Conservation (phyloP, 352 stramenopile species). For the Pilasporangium apinafurcum region DNA sequence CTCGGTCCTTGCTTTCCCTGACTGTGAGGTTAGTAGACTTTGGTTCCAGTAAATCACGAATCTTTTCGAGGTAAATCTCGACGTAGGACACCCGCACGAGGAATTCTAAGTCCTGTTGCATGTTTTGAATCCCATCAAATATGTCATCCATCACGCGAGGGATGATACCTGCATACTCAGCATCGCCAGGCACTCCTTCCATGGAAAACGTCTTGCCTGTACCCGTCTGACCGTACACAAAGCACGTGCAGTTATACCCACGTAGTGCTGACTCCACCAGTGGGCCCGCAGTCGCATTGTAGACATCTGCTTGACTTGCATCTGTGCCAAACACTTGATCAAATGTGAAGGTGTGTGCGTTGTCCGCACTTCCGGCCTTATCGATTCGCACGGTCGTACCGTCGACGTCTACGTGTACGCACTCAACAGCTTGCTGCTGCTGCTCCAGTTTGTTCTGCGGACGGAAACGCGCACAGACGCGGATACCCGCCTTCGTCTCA, state of each 20-base stretch:
- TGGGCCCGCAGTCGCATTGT: conserved; percentile 53
- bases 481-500: conserved; percentile 54
- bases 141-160: conserved; percentile 68
- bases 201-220: conserved; percentile 94
- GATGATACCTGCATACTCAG: conserved; percentile 67
- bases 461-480: conserved; percentile 66
- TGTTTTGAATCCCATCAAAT: conserved; percentile 61
- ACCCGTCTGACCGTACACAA: conserved; percentile 90
- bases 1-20: conserved; percentile 49
- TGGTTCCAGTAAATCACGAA: conserved; percentile 91
- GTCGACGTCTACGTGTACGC: conserved; percentile 41
- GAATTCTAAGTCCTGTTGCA: conserved; percentile 85
- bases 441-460: conserved; percentile 74
- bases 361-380: background rate
- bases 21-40: conserved; percentile 51
- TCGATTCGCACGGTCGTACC: conserved; percentile 29
- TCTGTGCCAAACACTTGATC: conserved; percentile 57
- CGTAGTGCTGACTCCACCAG: conserved; percentile 49
- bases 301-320: conserved; percentile 60
- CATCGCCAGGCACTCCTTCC: conserved; percentile 57
- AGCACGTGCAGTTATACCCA: conserved; percentile 90
- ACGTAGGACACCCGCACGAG: conserved; percentile 96
- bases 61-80: conserved; percentile 99
- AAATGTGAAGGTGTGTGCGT: conserved; percentile 65
- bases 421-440: conserved; percentile 59